Evolutionary conservation across 2,329 filamentous ascomycete genomes (phyloP).

Genomic region (Penicillium freii): DNA sequence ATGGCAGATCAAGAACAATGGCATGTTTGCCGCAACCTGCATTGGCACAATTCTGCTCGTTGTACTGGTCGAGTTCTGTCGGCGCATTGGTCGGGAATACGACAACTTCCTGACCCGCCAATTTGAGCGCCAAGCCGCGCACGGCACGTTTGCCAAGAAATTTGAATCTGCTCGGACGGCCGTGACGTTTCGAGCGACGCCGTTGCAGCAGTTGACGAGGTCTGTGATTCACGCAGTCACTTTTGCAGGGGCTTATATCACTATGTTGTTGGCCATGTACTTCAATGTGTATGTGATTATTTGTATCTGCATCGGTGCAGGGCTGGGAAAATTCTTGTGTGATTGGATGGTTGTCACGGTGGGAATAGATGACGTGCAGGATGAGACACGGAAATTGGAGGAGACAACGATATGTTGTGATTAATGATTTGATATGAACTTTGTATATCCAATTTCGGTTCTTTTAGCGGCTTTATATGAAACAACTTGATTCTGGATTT

Average conservation of each 20-base stretch:
- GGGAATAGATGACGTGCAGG: slow-evolving; percentile 11
- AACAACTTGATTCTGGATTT: neutral
- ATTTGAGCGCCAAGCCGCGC: slow-evolving; percentile 22
- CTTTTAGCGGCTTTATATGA: neutral
- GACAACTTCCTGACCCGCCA: slow-evolving; percentile 20
- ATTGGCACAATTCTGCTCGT: slow-evolving; percentile 19
- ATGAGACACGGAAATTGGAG: slow-evolving; percentile 13
- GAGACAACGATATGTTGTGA: slow-evolving; percentile 23
- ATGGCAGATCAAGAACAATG: slow-evolving; percentile 22
- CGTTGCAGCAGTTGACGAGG: slow-evolving; percentile 17
- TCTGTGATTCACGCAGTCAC: slow-evolving; percentile 19
- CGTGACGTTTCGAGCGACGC: slow-evolving; percentile 18
- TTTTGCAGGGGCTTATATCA: slow-evolving; percentile 20
- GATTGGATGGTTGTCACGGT: slow-evolving; percentile 24
- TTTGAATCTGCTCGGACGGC: neutral
- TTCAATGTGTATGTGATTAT: slow-evolving; percentile 23
- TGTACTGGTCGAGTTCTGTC: slow-evolving; percentile 16
- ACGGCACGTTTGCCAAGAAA: slow-evolving; percentile 11
- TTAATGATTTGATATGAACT: neutral
- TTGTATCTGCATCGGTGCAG: slow-evolving; percentile 21
- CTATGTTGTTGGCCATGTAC: slow-evolving; percentile 22
- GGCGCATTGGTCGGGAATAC: slow-evolving; percentile 18
- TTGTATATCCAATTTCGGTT: neutral
- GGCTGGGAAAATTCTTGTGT: slow-evolving; percentile 22
- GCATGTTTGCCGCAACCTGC: slow-evolving; percentile 22